phyloP scores from a whole-genome alignment of 106 monocot genomes.

The Allium sativum region DNA sequence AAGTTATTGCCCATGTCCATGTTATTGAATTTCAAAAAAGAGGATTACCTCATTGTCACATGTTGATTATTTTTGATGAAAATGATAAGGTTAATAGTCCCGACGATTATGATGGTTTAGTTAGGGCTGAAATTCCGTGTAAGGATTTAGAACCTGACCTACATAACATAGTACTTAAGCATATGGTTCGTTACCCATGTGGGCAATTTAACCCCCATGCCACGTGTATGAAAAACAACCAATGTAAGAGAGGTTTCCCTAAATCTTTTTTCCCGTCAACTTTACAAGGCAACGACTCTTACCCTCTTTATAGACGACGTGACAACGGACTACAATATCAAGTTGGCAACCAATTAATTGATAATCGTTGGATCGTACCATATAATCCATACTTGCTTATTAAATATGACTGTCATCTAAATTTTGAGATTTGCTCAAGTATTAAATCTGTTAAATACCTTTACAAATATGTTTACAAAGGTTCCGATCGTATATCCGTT shows the following conservation, averaged over 20 bases:
- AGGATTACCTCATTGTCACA: not conserved
- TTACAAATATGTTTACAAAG: not conserved
- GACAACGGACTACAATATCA: not conserved
- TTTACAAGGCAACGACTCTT: slow-evolving; percentile 1
- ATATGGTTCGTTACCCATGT: no score
- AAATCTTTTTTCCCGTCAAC: not conserved
- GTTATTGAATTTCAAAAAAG: slow-evolving; percentile 2
- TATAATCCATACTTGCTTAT: no score
- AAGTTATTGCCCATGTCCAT: not conserved
- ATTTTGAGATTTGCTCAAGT: slow-evolving; percentile 4
- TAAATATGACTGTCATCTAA: not conserved
- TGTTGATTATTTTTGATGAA: not conserved
- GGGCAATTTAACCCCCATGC: no score
- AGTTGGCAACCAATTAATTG: not conserved
- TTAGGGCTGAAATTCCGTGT: no score
- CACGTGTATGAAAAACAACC: slow-evolving; percentile 1
- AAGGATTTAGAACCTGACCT: no score
- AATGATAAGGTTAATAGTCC: not conserved
- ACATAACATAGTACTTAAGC: no score
- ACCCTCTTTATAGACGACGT: not conserved
- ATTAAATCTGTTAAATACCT: slow-evolving; percentile 1
- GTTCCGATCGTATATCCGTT: not conserved
- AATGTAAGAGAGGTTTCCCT: not conserved
- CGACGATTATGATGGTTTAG: not conserved
- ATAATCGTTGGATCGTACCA: not conserved